Conservation (phyloP, 2,329 filamentous ascomycete genomes). For the Zopfia rhizophila region DNA sequence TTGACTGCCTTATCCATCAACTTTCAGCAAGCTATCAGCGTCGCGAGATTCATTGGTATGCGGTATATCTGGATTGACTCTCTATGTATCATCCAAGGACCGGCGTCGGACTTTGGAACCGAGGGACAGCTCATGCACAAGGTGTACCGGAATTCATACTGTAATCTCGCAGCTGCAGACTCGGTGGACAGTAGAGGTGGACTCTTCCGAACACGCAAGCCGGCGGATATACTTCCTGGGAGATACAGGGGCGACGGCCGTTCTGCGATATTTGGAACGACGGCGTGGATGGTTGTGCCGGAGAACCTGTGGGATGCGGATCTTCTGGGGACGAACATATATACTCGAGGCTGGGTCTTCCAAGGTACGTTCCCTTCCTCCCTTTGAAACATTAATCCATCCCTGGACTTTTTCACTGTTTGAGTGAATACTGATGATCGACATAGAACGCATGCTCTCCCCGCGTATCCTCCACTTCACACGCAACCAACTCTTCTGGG, state of each 20-base stretch:
- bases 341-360: slow-evolving; percentile 41
- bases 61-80: slow-evolving; percentile 11
- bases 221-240: not conserved
- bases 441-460: slow-evolving; percentile 39
- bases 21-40: slow-evolving; percentile 11
- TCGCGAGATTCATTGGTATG: not conserved
- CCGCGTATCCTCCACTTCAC: slow-evolving; percentile 40
- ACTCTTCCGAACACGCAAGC: slow-evolving; percentile 10
- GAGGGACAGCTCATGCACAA: slow-evolving; percentile 18
- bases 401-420: too few species aligned
- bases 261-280: not conserved
- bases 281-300: slow-evolving; percentile 4
- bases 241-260: not conserved
- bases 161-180: slow-evolving; percentile 22
- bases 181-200: slow-evolving; percentile 8
- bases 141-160: slow-evolving; percentile 21
- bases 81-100: too few species aligned
- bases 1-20: slow-evolving; percentile 7
- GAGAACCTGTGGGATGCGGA: slow-evolving; percentile 32
- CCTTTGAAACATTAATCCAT: not conserved
- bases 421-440: too few species aligned
- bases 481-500: slow-evolving; percentile 39
- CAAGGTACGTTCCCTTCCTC: slow-evolving; percentile 33
- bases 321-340: slow-evolving; percentile 29
- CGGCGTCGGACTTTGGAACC: slow-evolving; percentile 3